phyloP scores from a whole-genome alignment of 2,329 filamentous ascomycete species.

The Apiospora malaysiana region DNA sequence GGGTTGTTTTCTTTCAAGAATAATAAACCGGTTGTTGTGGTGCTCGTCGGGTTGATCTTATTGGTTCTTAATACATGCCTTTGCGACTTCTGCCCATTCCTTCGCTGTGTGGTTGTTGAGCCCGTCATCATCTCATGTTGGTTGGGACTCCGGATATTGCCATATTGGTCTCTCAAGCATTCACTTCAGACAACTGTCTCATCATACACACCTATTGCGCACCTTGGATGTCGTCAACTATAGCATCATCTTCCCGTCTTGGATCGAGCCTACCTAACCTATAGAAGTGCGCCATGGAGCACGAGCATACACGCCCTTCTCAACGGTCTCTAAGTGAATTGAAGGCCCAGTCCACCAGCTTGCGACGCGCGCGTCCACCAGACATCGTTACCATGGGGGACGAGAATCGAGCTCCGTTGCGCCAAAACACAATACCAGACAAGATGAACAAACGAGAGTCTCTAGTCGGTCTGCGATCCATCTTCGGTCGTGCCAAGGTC shows the following conservation, averaged over 20 bases:
- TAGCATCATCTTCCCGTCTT: not conserved
- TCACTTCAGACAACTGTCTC: constrained; percentile 20
- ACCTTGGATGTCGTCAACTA: constrained; percentile 3
- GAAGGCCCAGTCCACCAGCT: constrained; percentile 39
- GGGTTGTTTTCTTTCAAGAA: constrained; percentile 17
- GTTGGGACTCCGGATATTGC: not conserved
- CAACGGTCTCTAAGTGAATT: constrained; percentile 40
- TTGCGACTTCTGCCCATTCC: constrained; percentile 13
- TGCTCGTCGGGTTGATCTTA: constrained; percentile 23
- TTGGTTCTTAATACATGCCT: constrained; percentile 23
- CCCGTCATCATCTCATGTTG: constrained; percentile 21
- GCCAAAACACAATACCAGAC: constrained; percentile 36
- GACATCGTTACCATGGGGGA: constrained; percentile 41
- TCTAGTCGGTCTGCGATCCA: constrained; percentile 54
- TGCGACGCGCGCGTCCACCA: constrained; percentile 47
- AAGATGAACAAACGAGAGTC: constrained; percentile 56
- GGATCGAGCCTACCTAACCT: not conserved
- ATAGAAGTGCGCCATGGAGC: constrained; percentile 18
- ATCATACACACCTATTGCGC: not conserved
- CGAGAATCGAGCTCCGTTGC: constrained; percentile 49
- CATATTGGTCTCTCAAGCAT: not conserved
- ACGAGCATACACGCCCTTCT: constrained; percentile 33
- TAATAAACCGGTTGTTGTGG: constrained; percentile 27
- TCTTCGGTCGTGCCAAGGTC: constrained; percentile 55
- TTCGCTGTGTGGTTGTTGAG: constrained; percentile 1